Conservation (phyloP, 192 early-diverging fungal species). For the Linnemannia schmuckeri region DNA sequence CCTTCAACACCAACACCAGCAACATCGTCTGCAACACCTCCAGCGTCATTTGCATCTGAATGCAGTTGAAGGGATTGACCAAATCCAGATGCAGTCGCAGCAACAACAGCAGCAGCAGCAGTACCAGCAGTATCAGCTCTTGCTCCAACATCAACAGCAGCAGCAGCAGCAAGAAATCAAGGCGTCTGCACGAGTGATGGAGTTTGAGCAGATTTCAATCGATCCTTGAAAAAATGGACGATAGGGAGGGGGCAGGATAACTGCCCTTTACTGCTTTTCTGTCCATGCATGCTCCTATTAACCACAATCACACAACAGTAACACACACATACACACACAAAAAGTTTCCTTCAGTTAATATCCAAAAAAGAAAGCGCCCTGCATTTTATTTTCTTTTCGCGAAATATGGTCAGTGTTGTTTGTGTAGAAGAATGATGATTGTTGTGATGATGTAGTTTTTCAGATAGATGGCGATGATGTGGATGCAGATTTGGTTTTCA, state of each 20-base stretch:
- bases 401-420: not conserved
- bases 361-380: constrained; percentile 1
- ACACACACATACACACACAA: too few species aligned
- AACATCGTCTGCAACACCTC: not conserved
- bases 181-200: constrained; percentile 7
- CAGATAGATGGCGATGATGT: not conserved
- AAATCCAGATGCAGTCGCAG: constrained; percentile 4
- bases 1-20: not conserved
- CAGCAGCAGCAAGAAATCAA: constrained; percentile 15
- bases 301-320: not conserved
- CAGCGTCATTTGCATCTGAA: constrained; percentile 16
- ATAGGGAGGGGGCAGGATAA: not conserved
- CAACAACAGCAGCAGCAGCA: constrained; percentile 1
- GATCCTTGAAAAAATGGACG: constrained; percentile 1
- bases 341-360: too few species aligned
- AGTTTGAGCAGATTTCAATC: constrained; percentile 48
- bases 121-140: not conserved
- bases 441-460: not conserved
- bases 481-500: not conserved
- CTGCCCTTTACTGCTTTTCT: not conserved
- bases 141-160: constrained; percentile 9
- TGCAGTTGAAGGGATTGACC: constrained; percentile 29
- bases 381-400: not conserved
- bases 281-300: not conserved
- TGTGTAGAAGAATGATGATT: not conserved